Evolutionary conservation across 352 stramenopile genomes (phyloP).

Genomic region (Phytophthora nicotianae): DNA sequence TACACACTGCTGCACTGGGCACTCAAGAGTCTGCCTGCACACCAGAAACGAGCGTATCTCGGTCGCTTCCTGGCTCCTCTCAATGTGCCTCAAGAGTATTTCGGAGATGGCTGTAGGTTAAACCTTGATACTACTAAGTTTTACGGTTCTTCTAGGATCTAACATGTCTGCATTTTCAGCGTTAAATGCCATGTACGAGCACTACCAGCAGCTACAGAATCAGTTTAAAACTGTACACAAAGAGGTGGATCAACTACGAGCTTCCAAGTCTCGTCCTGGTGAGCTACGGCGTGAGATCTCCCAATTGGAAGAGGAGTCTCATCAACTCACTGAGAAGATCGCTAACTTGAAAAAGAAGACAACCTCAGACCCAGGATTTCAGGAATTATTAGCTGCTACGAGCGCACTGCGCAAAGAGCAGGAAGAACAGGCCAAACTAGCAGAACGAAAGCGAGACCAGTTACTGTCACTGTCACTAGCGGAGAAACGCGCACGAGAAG

Average conservation of each 20-base stretch:
- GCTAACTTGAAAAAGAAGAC: conserved; percentile 89
- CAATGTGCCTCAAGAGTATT: conserved; percentile 93
- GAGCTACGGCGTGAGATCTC: conserved; percentile 92
- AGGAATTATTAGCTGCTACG: conserved; percentile 91
- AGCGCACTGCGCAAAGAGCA: conserved; percentile 93
- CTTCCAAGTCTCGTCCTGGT: conserved; percentile 73
- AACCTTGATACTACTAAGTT: not conserved
- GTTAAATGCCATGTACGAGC: conserved; percentile 83
- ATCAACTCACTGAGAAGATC: conserved; percentile 93
- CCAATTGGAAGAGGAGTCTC: conserved; percentile 92
- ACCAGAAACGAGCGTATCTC: conserved; percentile 95
- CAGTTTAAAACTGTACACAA: conserved; percentile 94
- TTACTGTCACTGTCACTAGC: conserved; percentile 83
- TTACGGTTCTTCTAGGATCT: not conserved
- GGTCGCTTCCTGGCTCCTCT: conserved; percentile 92
- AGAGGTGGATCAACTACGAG: conserved; percentile 84
- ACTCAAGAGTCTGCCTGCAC: conserved; percentile 81
- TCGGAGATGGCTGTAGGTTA: conserved; percentile 82
- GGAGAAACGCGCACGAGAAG: conserved; percentile 81
- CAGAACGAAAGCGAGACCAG: conserved; percentile 90
- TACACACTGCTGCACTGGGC: conserved; percentile 94
- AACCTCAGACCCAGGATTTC: conserved; percentile 63
- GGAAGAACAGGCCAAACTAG: conserved; percentile 93
- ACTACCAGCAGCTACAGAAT: conserved; percentile 93
- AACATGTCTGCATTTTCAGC: conserved; percentile 26